Evolutionary conservation across 2,329 filamentous ascomycete species (phyloP).

Genomic region (Zalaria sp.): DNA sequence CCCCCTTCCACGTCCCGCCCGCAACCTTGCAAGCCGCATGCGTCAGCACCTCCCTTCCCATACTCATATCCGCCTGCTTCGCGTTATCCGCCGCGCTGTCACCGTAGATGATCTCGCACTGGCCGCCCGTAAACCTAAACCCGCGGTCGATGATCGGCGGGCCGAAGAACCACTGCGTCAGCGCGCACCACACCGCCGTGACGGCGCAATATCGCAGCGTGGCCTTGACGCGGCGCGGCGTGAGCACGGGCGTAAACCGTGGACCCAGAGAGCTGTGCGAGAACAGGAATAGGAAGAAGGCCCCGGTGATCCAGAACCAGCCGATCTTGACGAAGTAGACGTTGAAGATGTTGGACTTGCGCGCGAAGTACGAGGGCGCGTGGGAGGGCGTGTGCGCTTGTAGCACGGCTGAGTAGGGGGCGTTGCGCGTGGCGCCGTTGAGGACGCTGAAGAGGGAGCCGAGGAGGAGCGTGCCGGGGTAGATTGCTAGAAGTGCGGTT

Average conservation of each 20-base stretch:
- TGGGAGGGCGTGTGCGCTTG: constrained; percentile 48
- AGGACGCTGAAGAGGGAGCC: constrained; percentile 70
- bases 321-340: constrained; percentile 86
- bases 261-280: constrained; percentile 47
- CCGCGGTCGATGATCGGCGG: constrained; percentile 78
- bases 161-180: constrained; percentile 96
- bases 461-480: constrained; percentile 64
- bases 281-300: constrained; percentile 56
- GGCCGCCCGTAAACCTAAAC: constrained; percentile 78
- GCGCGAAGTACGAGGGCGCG: constrained; percentile 78
- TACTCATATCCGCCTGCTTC: constrained; percentile 32
- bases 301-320: constrained; percentile 78
- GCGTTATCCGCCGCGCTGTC: constrained; percentile 8
- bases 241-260: constrained; percentile 25
- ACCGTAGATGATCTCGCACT: constrained; percentile 48
- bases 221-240: constrained; percentile 41
- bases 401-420: constrained; percentile 45
- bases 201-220: constrained; percentile 54
- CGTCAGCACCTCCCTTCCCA: constrained; percentile 44
- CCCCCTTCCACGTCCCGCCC: constrained; percentile 79
- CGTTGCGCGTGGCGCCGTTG: constrained; percentile 57
- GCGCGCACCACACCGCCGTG: constrained; percentile 67
- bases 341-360: constrained; percentile 88
- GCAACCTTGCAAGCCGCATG: constrained; percentile 68
- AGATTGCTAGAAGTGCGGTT: constrained; percentile 48